Evolutionary conservation across 2,329 filamentous ascomycete genomes (phyloP), one percentile per base, ranked within the genome.

Genomic region (Neoscytalidium dimidiatum): DNA sequence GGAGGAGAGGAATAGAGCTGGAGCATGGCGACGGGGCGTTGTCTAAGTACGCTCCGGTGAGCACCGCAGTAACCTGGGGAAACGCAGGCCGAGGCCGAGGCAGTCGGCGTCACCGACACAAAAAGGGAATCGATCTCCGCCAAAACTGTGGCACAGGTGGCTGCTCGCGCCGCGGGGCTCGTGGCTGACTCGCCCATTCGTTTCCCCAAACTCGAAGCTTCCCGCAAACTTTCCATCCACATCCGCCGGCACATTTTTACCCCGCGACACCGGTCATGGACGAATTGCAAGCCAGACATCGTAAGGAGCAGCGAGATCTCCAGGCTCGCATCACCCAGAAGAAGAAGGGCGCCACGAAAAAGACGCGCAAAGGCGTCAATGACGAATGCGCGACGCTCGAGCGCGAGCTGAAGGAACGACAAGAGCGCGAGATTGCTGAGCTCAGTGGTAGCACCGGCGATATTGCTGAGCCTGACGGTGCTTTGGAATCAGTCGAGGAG

Each of bases 341-440:
- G 85, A 99, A 97, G 84, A 98, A 97, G 83, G 90, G 91, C 70
- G 94, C 95, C 17, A 96, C 90, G 52, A 99, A 98, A 80, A 89
- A 88, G 77, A 88, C 86, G 8, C 83, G 87, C 57, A 88, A 84
- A 69, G 79, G 79, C 38, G 79, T 84, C 44, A 88, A 88, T 68
- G 86, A 89, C 69, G 87, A 89, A 72, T 89, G 87, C 73, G 85
- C 86, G 21, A 75, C 79, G 28, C 77, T 88, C 41, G 86, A 88
- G 69, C 75, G 77, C 43, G 84, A 87, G 65, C 75, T 88, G 44
- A 82, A 82, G 62, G 83, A 86, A 64, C 78, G 77, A 66, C 87
- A 89, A 29, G 79, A 80, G 31, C 72, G 72, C 3, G 86, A 88
- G 69, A 71, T 85, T 11, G 79, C 80, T 2, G 75, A 77, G 9